phyloP scores from a whole-genome alignment of 257 asterid genomes.

The Capsicum pubescens region DNA sequence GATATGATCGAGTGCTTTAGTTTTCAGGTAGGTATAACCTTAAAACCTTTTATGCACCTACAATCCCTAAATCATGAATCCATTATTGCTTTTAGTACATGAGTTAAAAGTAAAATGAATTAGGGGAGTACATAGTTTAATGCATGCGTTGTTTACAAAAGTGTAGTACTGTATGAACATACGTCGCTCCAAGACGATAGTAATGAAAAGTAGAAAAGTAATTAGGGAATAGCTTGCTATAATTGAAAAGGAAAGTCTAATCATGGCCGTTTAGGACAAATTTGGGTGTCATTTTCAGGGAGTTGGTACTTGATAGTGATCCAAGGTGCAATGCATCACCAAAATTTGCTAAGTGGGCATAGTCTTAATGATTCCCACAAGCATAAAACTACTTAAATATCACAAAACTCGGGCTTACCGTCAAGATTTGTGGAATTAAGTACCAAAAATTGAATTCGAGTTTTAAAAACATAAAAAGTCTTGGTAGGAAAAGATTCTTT shows the following conservation, averaged over 20 bases:
- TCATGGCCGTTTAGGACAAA: constrained; percentile 51
- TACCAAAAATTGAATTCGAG: neutral
- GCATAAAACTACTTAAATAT: neutral
- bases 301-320: constrained; percentile 21
- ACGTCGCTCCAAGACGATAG: neutral
- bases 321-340: constrained; percentile 23
- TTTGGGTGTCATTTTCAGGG: constrained; percentile 36
- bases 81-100: no score
- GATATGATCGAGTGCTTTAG: no score
- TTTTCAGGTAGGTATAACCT: no score
- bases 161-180: neutral
- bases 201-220: neutral
- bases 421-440: neutral
- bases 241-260: constrained; percentile 22
- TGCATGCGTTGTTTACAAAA: neutral
- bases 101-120: no score
- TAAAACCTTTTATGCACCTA: no score
- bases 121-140: neutral
- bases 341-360: neutral
- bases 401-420: neutral
- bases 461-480: neutral
- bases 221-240: constrained; percentile 7
- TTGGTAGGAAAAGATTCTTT: neutral
- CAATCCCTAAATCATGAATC: no score
- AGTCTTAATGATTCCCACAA: neutral